Evolutionary conservation across 495 filamentous ascomycete species (phyloP), one percentile per base, ranked within the genome.

Genomic region (Aspergillus baeticus): DNA sequence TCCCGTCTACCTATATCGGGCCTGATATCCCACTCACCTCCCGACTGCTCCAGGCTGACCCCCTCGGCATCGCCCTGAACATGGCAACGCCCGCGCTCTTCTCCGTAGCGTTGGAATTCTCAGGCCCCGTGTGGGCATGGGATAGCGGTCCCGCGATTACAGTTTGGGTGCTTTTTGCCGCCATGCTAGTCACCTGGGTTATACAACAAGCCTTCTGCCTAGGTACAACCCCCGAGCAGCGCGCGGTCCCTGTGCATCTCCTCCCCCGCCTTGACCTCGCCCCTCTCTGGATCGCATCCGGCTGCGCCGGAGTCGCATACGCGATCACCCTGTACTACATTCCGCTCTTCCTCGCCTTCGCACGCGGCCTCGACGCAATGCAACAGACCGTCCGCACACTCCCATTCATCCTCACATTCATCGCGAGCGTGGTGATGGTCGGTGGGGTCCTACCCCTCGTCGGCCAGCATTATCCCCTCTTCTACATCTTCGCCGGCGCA

Each of bases 321-420:
- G 55, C 47, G 18, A 29, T 62, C 6, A 62, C 50, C 5, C 38
- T 57, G 5, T 62, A 57, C 50, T 62, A 62, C 44, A 38, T 38
- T 0, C 54, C n/a, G 80, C 83, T 84, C 20, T 80, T 67, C 62
- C 81, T 81, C 55, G 68, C 75, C 23, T 82, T 82, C 54, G 62
- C 67, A 2, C 66, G 60, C 6, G 72, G 70, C 6, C 67, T 76
- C 36, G 54, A 45, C 7, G 59, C 71, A 0, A 51, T 78, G 7
- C 42, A 68, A 18, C 66, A 74, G 0, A 77, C 73, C 0, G 67
- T 75, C 2, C 69, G 76, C 1, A 60, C 81, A 0, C 56, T 69
- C 14, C 66, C 66, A 4, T 71, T 61, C 41, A 47, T 71, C 17
- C 18, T 60, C 5, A 39, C 62, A 11, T 58, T 41, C 14, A 51